Evolutionary conservation across 2,329 filamentous ascomycete species (phyloP).

Genomic region (Elsinoe fawcettii): DNA sequence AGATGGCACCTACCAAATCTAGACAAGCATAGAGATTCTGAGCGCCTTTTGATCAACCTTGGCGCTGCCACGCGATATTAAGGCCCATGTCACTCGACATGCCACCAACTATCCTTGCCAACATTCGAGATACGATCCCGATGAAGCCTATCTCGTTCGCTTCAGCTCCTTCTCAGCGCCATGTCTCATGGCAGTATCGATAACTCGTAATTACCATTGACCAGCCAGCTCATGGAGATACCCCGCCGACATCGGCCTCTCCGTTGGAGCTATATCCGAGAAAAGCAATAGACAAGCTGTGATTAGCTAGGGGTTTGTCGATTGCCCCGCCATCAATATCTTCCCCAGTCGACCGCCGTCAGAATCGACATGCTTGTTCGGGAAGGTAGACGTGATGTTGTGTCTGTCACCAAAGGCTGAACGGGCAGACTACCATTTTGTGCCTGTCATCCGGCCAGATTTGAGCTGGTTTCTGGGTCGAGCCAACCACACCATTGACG

Average conservation of each 20-base stretch:
- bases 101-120: not conserved
- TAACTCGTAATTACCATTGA: not conserved
- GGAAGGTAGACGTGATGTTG: conserved; percentile 9
- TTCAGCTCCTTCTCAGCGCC: not conserved
- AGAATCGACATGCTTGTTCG: conserved; percentile 6
- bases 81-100: conserved; percentile 5
- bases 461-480: not conserved
- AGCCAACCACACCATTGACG: conserved; percentile 7
- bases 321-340: conserved; percentile 14
- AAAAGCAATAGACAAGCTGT: conserved; percentile 14
- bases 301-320: conserved; percentile 4
- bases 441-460: not conserved
- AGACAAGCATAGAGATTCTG: not conserved
- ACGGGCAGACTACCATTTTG: not conserved
- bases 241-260: conserved; percentile 11
- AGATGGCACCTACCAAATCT: conserved; percentile 11
- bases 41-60: conserved; percentile 2
- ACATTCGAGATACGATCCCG: not conserved
- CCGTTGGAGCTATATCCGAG: conserved; percentile 9
- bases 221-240: not conserved
- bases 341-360: conserved; percentile 8
- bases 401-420: not conserved
- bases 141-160: conserved; percentile 6
- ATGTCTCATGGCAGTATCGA: not conserved
- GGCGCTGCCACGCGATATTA: conserved; percentile 8